phyloP scores from a whole-genome alignment of 176 grass and related monocot species.

The Triticum monococcum region DNA sequence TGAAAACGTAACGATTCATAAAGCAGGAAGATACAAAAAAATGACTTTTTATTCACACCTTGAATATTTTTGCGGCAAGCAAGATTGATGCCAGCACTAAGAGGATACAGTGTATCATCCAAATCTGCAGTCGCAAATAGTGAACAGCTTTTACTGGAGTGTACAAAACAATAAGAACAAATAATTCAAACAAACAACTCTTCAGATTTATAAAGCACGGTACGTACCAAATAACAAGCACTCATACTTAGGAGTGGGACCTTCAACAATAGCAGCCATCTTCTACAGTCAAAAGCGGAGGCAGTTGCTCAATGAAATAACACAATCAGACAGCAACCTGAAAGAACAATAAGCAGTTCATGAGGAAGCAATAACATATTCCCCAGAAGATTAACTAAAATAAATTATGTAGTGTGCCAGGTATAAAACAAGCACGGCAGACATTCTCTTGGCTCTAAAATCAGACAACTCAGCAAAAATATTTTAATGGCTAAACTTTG shows the following conservation, averaged over 20 bases:
- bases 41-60: conserved; percentile 30
- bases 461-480: neutral
- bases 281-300: neutral
- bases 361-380: neutral
- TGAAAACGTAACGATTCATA: neutral
- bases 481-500: neutral
- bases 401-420: neutral
- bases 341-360: neutral
- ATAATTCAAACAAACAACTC: neutral
- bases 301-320: neutral
- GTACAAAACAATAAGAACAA: neutral
- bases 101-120: conserved; percentile 74
- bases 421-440: neutral
- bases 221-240: conserved; percentile 71
- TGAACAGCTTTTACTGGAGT: neutral
- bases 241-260: conserved; percentile 53
- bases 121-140: conserved; percentile 54
- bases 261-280: conserved; percentile 46
- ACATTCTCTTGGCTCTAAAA: neutral
- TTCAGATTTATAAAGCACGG: neutral
- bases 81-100: conserved; percentile 60
- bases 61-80: conserved; percentile 76
- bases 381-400: neutral
- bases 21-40: neutral
- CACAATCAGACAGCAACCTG: neutral